phyloP scores from a whole-genome alignment of 305 asterid genomes.

The Vinca major region DNA sequence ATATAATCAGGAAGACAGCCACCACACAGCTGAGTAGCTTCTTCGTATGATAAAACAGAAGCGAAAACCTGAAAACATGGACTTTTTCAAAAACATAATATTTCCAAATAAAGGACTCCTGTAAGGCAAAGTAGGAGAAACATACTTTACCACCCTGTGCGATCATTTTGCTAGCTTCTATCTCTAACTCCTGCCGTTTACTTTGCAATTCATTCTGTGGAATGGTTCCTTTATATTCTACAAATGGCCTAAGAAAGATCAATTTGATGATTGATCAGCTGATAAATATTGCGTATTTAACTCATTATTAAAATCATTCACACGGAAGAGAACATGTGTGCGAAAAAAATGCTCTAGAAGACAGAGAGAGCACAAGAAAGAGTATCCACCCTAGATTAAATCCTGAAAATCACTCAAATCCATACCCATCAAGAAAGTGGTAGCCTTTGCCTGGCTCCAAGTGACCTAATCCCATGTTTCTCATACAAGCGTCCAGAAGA shows the following conservation, averaged over 20 bases:
- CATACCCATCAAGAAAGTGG: constrained; percentile 74
- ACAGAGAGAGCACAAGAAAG: not conserved
- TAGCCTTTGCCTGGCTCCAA: constrained; percentile 59
- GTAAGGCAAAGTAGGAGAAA: constrained; percentile 4
- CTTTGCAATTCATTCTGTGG: constrained; percentile 45
- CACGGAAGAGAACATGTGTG: not conserved
- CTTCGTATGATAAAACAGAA: constrained; percentile 40
- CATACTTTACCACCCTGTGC: constrained; percentile 62
- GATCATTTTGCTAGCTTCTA: constrained; percentile 52
- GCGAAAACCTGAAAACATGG: constrained; percentile 42
- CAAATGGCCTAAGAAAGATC: constrained; percentile 50
- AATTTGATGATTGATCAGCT: constrained; percentile 1
- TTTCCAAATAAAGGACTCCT: not conserved
- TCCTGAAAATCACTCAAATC: constrained; percentile 1
- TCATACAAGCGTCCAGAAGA: constrained; percentile 64
- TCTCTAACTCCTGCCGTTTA: constrained; percentile 50
- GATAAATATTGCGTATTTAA: not conserved
- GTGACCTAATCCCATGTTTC: constrained; percentile 59
- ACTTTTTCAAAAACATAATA: not conserved
- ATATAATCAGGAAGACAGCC: constrained; percentile 76
- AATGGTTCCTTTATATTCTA: constrained; percentile 61
- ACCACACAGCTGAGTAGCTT: constrained; percentile 57
- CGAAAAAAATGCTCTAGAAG: not conserved
- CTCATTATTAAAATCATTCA: not conserved
- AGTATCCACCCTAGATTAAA: too few relatives aligned